A percentile compares a stretch with the other conserved stretches of the same genome.
Evolutionary conservation across 306 rosid genomes (phyloP).

Genomic region (Castanopsis chinensis): DNA sequence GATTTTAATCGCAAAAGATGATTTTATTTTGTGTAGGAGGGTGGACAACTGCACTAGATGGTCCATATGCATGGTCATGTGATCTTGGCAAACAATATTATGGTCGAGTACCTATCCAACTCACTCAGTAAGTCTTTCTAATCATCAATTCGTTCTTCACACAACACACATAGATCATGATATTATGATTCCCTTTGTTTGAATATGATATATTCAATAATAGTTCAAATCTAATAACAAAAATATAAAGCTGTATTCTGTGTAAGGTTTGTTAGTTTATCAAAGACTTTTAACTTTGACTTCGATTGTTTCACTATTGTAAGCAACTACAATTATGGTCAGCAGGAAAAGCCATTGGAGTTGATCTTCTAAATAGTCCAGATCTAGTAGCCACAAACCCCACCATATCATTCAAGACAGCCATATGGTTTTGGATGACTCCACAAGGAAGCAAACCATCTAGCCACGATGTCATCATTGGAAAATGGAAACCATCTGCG

Average conservation of each 20-base stretch:
- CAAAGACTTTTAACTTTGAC: not conserved
- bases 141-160: no score
- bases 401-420: constrained; percentile 54
- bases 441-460: constrained; percentile 59
- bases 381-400: constrained; percentile 55
- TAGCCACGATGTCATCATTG: constrained; percentile 52
- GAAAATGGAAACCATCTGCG: constrained; percentile 42
- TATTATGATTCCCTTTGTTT: no score
- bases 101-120: constrained; percentile 64
- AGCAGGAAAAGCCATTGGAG: constrained; percentile 51
- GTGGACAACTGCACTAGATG: constrained; percentile 43
- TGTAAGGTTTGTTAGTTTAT: no score
- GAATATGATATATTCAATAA: no score
- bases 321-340: constrained; percentile 62
- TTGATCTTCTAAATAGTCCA: constrained; percentile 50
- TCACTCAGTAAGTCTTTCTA: constrained; percentile 21
- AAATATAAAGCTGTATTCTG: no score
- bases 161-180: no score
- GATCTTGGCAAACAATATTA: constrained; percentile 46
- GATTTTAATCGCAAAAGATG: not conserved
- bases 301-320: not conserved
- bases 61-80: constrained; percentile 56
- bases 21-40: not conserved
- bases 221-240: no score
- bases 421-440: constrained; percentile 82